Percentiles rank a stretch among this genome's conserved stretches.
Evolutionary conservation across 345 rosid species (phyloP).

Genomic region (Conringia planisiliqua): DNA sequence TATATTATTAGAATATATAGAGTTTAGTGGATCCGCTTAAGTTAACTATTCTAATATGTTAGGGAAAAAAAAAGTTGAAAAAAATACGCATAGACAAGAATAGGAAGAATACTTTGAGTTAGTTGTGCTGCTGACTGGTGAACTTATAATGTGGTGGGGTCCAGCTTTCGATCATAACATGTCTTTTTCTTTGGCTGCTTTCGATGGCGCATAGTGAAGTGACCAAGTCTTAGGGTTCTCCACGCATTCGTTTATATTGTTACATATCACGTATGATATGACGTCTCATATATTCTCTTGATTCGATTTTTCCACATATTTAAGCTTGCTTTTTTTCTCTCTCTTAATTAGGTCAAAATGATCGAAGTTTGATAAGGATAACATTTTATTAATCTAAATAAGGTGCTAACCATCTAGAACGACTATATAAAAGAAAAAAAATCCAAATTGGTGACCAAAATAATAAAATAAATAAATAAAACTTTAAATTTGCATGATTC

Average conservation of each 20-base stretch:
- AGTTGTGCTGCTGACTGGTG: conserved; percentile 14
- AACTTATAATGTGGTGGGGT: conserved; percentile 18
- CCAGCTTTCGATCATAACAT: not conserved
- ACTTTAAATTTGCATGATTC: no score
- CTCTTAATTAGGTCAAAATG: not conserved
- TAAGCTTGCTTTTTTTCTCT: not conserved
- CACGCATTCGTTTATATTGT: conserved; percentile 12
- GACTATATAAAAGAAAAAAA: not conserved
- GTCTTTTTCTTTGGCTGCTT: not conserved
- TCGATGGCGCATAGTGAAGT: conserved; percentile 8
- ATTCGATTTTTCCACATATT: not conserved
- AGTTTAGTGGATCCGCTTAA: not conserved
- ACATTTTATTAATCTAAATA: not conserved
- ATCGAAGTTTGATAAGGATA: not conserved
- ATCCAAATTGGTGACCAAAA: no score
- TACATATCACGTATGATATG: not conserved
- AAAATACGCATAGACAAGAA: not conserved
- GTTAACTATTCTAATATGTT: not conserved
- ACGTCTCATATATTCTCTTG: not conserved
- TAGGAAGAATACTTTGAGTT: not conserved
- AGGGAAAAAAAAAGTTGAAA: not conserved
- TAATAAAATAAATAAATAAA: no score
- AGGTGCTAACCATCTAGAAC: not conserved
- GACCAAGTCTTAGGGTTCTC: conserved; percentile 26
- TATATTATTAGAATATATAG: not conserved